Base-by-base conservation (phyloP, 768 basidiomycete species). In the Strobilomyces confusus region DNA sequence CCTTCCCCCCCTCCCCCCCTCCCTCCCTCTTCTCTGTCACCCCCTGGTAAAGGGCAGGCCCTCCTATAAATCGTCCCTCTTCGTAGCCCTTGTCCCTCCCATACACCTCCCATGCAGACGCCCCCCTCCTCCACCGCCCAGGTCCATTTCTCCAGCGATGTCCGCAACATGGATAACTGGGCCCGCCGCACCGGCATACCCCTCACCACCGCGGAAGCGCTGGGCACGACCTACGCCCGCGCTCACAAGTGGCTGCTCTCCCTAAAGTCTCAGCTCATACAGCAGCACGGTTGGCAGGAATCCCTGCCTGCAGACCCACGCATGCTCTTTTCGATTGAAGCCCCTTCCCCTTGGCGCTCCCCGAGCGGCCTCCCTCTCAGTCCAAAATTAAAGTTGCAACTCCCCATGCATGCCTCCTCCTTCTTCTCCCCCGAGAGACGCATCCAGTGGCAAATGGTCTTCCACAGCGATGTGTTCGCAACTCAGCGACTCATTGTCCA, bases 391-490 rank as follows among this genome's bases (percentile, higher is more conserved):
- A 83, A 77, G 43, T 74, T 91, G 8, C 84, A 87, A 63, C 78
- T 92, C 33, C 89, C 89, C 9, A 76, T 83, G 53, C 83, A 91
- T 58, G 89, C 89, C 36, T 85, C 84, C 37, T 89, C 89, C 23
- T 92, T 92, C 72, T 92, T 92, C 73, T 87, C 85, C 45, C 88
- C 88, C 12, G 87, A 92, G 67, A 75, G 89, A 60, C 82, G 87
- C 55, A 80, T 91, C 43, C 89, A 91, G 66, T 92, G 90, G 89
- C 82, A 91, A 68, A 90, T 91, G 89, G 87, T 90, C 62, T 92
- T 92, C 66, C 89, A 86, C 66, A 82, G 80, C 63, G 85, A 86
- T 69, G 81, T 83, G 47, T 87, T 87, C 70, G 84, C 84, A 62
- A 83, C 81, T 26, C 78, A 85, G 51, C 77, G 85, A 32, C 83